Conservation (phyloP, 192 early-diverging fungal genomes). For the Coemansia pectinata region DNA sequence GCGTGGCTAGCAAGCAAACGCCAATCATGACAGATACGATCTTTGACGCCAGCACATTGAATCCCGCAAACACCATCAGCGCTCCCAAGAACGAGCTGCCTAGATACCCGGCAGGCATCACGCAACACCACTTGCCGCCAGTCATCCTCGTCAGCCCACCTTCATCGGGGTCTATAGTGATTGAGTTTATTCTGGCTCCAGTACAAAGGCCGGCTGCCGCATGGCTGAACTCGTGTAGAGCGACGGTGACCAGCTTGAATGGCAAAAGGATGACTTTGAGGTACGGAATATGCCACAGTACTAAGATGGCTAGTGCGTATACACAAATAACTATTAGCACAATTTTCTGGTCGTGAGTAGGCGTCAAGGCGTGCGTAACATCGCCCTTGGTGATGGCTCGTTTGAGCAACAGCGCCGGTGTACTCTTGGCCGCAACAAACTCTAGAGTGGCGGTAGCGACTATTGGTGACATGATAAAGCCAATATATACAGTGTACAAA, state of each 20-base stretch:
- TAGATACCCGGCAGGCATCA: slow-evolving; percentile 89
- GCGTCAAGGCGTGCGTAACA: slow-evolving; percentile 38
- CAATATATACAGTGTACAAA: neutral
- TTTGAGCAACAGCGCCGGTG: slow-evolving; percentile 4
- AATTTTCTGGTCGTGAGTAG: slow-evolving; percentile 44
- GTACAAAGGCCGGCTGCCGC: slow-evolving; percentile 83
- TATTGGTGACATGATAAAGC: slow-evolving; percentile 9
- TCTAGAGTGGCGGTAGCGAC: neutral
- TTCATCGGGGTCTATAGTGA: slow-evolving; percentile 90
- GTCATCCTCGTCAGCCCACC: slow-evolving; percentile 86
- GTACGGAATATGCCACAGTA: slow-evolving; percentile 88
- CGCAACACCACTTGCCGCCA: slow-evolving; percentile 79
- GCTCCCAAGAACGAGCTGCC: slow-evolving; percentile 88
- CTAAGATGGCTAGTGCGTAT: slow-evolving; percentile 66
- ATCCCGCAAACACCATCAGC: slow-evolving; percentile 91
- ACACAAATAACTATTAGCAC: slow-evolving; percentile 60
- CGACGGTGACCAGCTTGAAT: slow-evolving; percentile 93
- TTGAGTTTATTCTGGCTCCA: slow-evolving; percentile 85
- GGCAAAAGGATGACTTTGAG: slow-evolving; percentile 86
- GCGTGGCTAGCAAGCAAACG: slow-evolving; percentile 74
- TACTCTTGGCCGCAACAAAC: neutral
- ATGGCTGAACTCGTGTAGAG: slow-evolving; percentile 94
- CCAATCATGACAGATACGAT: slow-evolving; percentile 83
- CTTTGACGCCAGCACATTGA: slow-evolving; percentile 85
- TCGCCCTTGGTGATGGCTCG: slow-evolving; percentile 32